Conservation (phyloP, 2,329 filamentous ascomycete species). For the Claviceps sp. region DNA sequence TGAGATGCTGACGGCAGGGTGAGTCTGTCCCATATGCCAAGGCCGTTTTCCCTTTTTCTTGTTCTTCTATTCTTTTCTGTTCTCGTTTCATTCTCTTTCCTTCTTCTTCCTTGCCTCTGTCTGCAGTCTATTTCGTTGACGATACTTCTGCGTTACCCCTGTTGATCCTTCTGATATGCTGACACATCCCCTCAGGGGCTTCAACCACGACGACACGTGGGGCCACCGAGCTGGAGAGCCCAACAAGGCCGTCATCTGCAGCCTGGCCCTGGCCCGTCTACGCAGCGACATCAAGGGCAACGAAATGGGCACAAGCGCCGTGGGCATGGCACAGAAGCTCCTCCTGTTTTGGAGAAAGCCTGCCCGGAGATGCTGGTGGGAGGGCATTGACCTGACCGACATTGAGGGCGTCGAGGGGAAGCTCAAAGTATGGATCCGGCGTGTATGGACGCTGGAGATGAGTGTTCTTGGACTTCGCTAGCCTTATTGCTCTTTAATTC, state of each 20-base stretch:
- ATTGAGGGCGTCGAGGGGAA: slow-evolving; percentile 85
- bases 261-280: slow-evolving; percentile 80
- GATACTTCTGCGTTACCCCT: background rate
- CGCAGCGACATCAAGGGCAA: slow-evolving; percentile 83
- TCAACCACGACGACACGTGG: slow-evolving; percentile 92
- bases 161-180: background rate
- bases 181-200: slow-evolving; percentile 48
- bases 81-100: background rate
- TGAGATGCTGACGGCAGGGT: slow-evolving; percentile 98
- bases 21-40: slow-evolving; percentile 22
- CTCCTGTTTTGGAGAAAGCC: slow-evolving; percentile 97
- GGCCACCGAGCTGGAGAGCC: slow-evolving; percentile 95
- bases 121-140: too few relatives aligned
- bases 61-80: background rate
- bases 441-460: slow-evolving; percentile 99
- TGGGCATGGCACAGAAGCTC: slow-evolving; percentile 97
- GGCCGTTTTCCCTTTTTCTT: background rate
- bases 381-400: slow-evolving; percentile 80
- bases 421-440: slow-evolving; percentile 94
- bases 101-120: background rate
- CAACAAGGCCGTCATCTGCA: slow-evolving; percentile 97
- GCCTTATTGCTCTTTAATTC: background rate
- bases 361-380: slow-evolving; percentile 95
- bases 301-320: slow-evolving; percentile 60
- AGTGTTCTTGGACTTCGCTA: slow-evolving; percentile 76